phyloP scores from a whole-genome alignment of 345 rosid species.

The Euclidium syriacum region DNA sequence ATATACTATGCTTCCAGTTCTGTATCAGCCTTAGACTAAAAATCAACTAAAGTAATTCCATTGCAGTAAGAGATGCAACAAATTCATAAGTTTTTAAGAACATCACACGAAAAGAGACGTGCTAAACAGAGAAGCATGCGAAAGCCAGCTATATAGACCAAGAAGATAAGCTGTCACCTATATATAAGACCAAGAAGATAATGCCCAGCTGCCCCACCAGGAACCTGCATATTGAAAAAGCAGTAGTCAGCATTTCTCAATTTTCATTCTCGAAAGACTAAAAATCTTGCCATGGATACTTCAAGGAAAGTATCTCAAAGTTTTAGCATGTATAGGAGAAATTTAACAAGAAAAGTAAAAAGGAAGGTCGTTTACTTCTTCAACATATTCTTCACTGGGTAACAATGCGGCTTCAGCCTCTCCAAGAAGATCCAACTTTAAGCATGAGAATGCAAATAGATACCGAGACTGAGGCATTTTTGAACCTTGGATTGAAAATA shows the following conservation, averaged over 20 bases:
- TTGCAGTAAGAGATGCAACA: constrained; percentile 4
- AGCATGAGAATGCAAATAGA: constrained; percentile 83
- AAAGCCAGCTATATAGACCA: constrained; percentile 4
- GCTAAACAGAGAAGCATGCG: background rate
- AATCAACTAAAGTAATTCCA: background rate
- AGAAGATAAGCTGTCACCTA: constrained; percentile 44
- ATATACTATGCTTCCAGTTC: background rate
- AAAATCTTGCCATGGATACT: background rate
- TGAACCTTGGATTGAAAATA: constrained; percentile 47
- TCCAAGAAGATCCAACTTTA: constrained; percentile 76
- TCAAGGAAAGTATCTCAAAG: background rate
- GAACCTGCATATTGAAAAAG: constrained; percentile 43
- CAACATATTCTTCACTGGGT: constrained; percentile 46
- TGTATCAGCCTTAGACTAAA: background rate
- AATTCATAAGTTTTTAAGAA: background rate
- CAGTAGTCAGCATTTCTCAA: background rate
- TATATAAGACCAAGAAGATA: constrained; percentile 88
- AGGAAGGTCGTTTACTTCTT: constrained; percentile 42
- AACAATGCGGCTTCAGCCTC: constrained; percentile 89
- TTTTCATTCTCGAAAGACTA: background rate
- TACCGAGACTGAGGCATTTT: constrained; percentile 83
- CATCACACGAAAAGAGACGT: background rate
- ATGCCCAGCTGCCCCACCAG: constrained; percentile 92
- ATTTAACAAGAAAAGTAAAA: background rate
- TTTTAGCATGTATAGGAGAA: background rate